A percentile compares a stretch with the other conserved stretches of the same genome.
These are phyloP conservation scores for Scutellaria barbata DNA, from an alignment of 257 asterid genomes.

Conservation along the genomic window DNA sequence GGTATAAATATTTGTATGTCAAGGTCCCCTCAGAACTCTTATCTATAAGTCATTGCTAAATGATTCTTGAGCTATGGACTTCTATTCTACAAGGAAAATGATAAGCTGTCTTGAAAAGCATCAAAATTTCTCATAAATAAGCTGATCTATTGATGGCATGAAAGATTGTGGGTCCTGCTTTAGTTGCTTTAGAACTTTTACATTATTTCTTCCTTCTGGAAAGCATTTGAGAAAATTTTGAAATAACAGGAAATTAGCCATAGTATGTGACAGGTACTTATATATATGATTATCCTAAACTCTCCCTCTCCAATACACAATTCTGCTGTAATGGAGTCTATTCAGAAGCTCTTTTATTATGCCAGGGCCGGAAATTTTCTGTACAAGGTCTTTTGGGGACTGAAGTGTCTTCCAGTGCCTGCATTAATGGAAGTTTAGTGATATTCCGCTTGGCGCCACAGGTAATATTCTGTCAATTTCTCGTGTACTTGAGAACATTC, in stretches of 20 bases:
- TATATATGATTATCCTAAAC: not conserved
- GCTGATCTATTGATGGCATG: not conserved
- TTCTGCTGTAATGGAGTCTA: slow-evolving; percentile 25
- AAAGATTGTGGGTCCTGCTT: not conserved
- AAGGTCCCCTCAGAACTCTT: slow-evolving; percentile 20
- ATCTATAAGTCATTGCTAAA: slow-evolving; percentile 5
- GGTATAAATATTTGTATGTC: slow-evolving; percentile 53
- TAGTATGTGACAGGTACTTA: slow-evolving; percentile 6
- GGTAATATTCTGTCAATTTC: slow-evolving; percentile 48
- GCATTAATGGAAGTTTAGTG: slow-evolving; percentile 78
- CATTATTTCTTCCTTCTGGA: not conserved
- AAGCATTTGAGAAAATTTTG: not conserved
- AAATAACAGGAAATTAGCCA: slow-evolving; percentile 22
- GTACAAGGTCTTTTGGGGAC: slow-evolving; percentile 88
- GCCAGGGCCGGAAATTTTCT: slow-evolving; percentile 91
- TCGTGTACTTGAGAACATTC: slow-evolving; percentile 23
- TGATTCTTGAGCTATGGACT: not conserved
- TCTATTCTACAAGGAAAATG: not conserved
- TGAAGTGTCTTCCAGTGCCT: slow-evolving; percentile 64
- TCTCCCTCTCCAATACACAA: slow-evolving; percentile 1
- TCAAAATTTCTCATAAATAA: not conserved
- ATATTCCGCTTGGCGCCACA: slow-evolving; percentile 99
- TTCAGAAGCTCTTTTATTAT: slow-evolving; percentile 24
- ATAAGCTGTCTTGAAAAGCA: not conserved
- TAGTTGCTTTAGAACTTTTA: slow-evolving; percentile 4